phyloP scores from a whole-genome alignment of 306 rosid genomes.

The Corylus heterophylla region DNA sequence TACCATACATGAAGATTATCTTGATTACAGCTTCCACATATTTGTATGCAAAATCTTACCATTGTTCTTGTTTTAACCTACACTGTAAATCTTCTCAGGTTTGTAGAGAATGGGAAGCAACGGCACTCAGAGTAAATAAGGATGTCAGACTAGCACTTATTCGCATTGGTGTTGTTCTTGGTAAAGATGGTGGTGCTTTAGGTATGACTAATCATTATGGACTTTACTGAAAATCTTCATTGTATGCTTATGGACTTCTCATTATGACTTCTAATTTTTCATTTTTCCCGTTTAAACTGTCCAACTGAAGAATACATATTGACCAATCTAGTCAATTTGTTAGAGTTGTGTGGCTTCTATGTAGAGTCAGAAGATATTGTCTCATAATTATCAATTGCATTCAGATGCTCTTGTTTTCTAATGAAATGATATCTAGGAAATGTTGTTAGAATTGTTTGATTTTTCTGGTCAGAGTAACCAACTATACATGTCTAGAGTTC shows the following conservation, averaged over 20 bases:
- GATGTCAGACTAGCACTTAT: constrained; percentile 76
- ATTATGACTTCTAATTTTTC: constrained; percentile 2
- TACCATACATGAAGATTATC: background rate
- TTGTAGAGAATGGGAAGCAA: constrained; percentile 94
- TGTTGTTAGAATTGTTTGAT: background rate
- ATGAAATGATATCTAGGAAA: background rate
- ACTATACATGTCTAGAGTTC: constrained; percentile 2
- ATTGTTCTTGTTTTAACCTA: background rate
- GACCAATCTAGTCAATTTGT: constrained; percentile 11
- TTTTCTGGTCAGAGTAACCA: background rate
- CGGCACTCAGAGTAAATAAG: constrained; percentile 66
- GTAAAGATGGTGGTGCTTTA: constrained; percentile 98
- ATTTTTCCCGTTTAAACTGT: background rate
- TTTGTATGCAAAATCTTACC: background rate
- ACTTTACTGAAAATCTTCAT: background rate
- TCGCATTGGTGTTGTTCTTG: constrained; percentile 98
- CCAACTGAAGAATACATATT: constrained; percentile 1
- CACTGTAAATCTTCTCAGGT: constrained; percentile 55
- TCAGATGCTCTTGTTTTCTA: background rate
- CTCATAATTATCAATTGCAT: background rate
- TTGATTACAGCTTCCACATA: background rate
- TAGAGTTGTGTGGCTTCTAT: constrained; percentile 7
- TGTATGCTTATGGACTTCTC: constrained; percentile 2
- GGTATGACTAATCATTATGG: constrained; percentile 40
- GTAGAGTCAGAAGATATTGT: constrained; percentile 17